Evolutionary conservation across 495 filamentous ascomycete species (phyloP), one percentile per base, ranked within the genome.

Genomic region (Aspergillus sclerotioniger): DNA sequence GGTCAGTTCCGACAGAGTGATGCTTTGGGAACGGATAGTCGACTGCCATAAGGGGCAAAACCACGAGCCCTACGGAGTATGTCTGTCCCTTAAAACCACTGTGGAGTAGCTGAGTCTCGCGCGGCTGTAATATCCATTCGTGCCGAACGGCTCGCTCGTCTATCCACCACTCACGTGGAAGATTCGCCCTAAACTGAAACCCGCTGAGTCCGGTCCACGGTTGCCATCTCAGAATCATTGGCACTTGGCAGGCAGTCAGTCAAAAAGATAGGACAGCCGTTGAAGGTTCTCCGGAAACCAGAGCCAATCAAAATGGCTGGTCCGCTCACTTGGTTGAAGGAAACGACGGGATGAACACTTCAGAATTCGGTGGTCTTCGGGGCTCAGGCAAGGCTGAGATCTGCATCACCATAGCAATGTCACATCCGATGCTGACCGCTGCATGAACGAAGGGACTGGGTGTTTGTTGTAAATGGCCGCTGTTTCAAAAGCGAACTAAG

Each of bases 401-500:
- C 46, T 29, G n/a, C 20, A 21, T 49, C 46, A 29, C 46, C 20
- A 29, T 49, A 29, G 46, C 46, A 28, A 29, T 49, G 8, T 3
- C 19, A 7, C 17, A 12, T 8, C 9, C 12, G 16, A 12, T 17
- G 44, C 21, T 21, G 44, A 13, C 21, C 2, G 13, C 46, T 29
- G 46, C 28, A 12, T 13, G 20, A 6, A 3, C 25, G 31, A 28
- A 50, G 16, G 25, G 7, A n/a, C 13, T 50, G 20, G 25, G 12
- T 15, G 25, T 46, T 8, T 46, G 25, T 46, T 21, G 12, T 17
- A 10, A 20, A 50, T 33, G 47, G 19, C 47, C 47, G 47, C 25
- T 17, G 47, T 50, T 50, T 50, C 47, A 50, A 16, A 50, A 50
- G 13, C 21, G 47, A 17, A 13, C 47, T 31, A n/a, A 32, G 20